Conservation (phyloP, 164 flowering plant species). For the Piper longum region DNA sequence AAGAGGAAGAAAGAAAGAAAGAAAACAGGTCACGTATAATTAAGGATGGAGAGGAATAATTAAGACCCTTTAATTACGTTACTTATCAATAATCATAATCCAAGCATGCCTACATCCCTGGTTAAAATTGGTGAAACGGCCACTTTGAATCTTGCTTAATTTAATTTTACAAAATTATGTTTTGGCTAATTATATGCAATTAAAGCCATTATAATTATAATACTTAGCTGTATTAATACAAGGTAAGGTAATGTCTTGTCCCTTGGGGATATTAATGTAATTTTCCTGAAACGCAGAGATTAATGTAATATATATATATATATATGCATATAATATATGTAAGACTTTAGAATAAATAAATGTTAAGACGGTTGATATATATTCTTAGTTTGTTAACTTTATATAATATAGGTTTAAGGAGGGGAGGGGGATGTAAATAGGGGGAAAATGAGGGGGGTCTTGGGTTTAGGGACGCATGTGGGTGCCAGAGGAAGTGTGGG, state of each 20-base stretch:
- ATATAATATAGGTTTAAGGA: not conserved
- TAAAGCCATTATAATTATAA: too few species aligned
- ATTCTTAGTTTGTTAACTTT: too few species aligned
- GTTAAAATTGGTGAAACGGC: slow-evolving; percentile 4
- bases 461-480: slow-evolving; percentile 48
- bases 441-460: slow-evolving; percentile 6
- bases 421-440: not conserved
- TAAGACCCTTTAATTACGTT: slow-evolving; percentile 3
- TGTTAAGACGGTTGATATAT: too few species aligned
- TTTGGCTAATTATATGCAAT: too few species aligned
- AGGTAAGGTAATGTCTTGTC: too few species aligned
- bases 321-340: too few species aligned
- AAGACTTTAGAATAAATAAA: too few species aligned
- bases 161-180: too few species aligned
- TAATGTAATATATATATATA: too few species aligned
- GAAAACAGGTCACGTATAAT: not conserved
- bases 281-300: too few species aligned
- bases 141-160: not conserved
- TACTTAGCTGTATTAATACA: too few species aligned
- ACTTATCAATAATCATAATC: not conserved
- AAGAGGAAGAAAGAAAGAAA: not conserved
- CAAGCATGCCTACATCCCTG: not conserved
- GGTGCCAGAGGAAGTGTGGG: slow-evolving; percentile 31
- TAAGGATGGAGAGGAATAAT: not conserved
- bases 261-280: too few species aligned